Base-by-base conservation (phyloP, 2,329 filamentous ascomycete species). In the Zarea fungicola region DNA sequence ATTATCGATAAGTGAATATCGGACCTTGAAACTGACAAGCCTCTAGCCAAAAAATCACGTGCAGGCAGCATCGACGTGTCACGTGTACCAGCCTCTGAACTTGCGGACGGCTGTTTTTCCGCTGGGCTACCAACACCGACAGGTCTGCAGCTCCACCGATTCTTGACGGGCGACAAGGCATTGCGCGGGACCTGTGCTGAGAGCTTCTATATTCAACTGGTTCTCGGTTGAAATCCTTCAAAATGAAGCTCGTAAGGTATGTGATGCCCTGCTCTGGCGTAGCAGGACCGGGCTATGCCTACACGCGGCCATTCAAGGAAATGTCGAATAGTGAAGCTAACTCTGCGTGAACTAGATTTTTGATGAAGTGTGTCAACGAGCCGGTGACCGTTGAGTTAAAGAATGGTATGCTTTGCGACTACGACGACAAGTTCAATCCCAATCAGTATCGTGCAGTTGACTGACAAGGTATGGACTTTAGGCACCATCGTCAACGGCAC, bases 301-400 rank as follows among this genome's bases (percentile, higher is more conserved):
- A 39, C 50, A 16, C 48, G 53, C 57, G 49, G 54, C 52, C 69
- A 97, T 6, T 16, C n/a, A 26, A 28, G 18, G 14, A 10, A 18
- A 21, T 18, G 32, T 22, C 40, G 31, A 3, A 7, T n/a, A 32
- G 16, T n/a, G 26, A 13, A 48, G 54, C 62, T 65, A 56, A 65
- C 58, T 45, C 37, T 51, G 13, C 43, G 53, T 55, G 47, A n/a
- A 54, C 51, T 69, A 97, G 93, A 69, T 99, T 99, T 71, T 78
- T 99, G 61, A 97, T 97, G 92, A 99, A 99, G 78, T 97, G 92
- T 72, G 84, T 88, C 71, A 97, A 96, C 71, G 93, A 99, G 76
- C 96, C 93, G 62, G 93, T 97, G 62, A 97, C 92, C 37, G 88
- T 99, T 69, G 93, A 99, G 72, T 78, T 99, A 59, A 99, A 99